Percentiles rank a stretch among this genome's conserved stretches.
Conservation (phyloP, 805 yeast species). For the Yarrowia yakushimensis region DNA sequence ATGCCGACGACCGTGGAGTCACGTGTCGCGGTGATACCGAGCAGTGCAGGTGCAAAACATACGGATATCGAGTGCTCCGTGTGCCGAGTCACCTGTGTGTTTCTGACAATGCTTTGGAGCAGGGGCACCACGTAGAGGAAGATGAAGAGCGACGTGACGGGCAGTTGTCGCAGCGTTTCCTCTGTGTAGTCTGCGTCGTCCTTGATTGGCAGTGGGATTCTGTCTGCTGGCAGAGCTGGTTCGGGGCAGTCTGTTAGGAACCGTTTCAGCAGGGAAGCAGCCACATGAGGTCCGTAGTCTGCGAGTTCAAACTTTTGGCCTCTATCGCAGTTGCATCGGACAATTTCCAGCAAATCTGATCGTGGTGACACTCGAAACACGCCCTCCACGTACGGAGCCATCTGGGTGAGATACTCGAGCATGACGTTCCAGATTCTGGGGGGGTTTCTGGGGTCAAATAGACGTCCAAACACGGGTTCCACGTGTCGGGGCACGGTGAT, state of each 20-base stretch:
- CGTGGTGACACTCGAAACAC: conserved; percentile 31
- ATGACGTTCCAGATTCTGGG: conserved; percentile 39
- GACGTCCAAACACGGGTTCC: conserved; percentile 37
- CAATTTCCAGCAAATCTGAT: conserved; percentile 32
- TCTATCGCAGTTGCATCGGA: conserved; percentile 41
- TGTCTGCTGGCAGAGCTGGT: conserved; percentile 51
- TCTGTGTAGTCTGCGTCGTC: conserved; percentile 49
- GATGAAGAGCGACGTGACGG: conserved; percentile 27
- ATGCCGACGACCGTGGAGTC: conserved; percentile 51
- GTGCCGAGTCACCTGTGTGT: conserved; percentile 40
- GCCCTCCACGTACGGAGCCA: conserved; percentile 28
- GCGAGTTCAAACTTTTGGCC: conserved; percentile 52
- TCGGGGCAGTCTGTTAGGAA: conserved; percentile 51
- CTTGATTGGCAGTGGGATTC: conserved; percentile 51
- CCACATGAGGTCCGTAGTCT: conserved; percentile 55
- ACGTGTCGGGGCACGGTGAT: conserved; percentile 49
- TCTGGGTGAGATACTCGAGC: conserved; percentile 27
- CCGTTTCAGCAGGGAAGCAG: conserved; percentile 45
- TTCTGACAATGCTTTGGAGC: conserved; percentile 43
- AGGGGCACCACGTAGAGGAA: conserved; percentile 35
- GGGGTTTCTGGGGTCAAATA: conserved; percentile 30
- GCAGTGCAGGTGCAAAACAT: conserved; percentile 52
- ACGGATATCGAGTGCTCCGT: conserved; percentile 45
- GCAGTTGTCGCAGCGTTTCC: conserved; percentile 36
- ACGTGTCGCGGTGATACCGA: conserved; percentile 49